Base-by-base conservation (phyloP, 78 protist genomes). In the Cavenderia fasciculata region DNA sequence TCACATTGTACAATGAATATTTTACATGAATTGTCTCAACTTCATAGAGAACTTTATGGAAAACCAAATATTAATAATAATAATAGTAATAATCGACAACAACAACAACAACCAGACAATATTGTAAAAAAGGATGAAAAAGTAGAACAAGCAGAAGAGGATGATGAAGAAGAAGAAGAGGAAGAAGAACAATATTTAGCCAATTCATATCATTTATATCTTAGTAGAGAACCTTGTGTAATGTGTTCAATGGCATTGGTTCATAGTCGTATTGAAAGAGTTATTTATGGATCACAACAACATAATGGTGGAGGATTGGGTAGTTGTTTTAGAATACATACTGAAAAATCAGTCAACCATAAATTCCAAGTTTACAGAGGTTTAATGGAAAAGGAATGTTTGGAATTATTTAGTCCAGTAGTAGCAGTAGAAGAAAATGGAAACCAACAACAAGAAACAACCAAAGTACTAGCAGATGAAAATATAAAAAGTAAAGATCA, bases 241-340 rank as follows among this genome's bases (percentile, higher is more conserved):
- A 68, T 82, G 77, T 65, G 70, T 31, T 82, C 89, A 3, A 82
- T 82, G 89, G 75, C 89, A 2, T 27, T 82, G 0, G 89, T 82
- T 12, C 89, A 82, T 38, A 54, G 70, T 40, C 65, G 89, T 54
- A 59, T 82, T 21, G 68, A 82, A 40, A 44, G 89, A 38, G 89
- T 82, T 12, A 49, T 82, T 0, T 82, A 44, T 82, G 89, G 89
- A 1, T 10, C 51, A 4, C 29, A 19, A 23, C 27, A 44, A 14
- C 63, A 34, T 4, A 33, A 36, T 5, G 89, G 41, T 29, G 89
- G 89, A 54, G 89, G 89, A 0, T 43, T 82, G 6, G 89, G 89
- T 4, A 25, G 69, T 0, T 33, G 29, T 31, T 12, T 82, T 10
- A 82, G 56, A 68, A 68, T 82, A 29, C 89, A 82, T 49, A 82